Evolutionary conservation across 2,329 filamentous ascomycete species (phyloP).

Genomic region (Coleophoma cylindrospora): DNA sequence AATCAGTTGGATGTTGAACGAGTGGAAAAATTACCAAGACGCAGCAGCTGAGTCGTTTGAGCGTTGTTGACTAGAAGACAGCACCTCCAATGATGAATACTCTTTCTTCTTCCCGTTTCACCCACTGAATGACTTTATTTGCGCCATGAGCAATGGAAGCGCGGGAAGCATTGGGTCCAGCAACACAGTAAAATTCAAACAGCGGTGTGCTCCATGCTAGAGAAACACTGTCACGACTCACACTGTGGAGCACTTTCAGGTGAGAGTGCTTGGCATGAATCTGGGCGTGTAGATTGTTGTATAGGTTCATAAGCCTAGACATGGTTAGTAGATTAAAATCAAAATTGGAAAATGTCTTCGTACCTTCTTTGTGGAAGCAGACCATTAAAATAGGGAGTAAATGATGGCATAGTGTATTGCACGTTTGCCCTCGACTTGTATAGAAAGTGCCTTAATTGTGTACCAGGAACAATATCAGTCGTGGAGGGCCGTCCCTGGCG

Average conservation of each 20-base stretch:
- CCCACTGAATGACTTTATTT: slow-evolving; percentile 88
- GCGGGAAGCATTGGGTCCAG: slow-evolving; percentile 64
- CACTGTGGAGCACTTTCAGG: slow-evolving; percentile 79
- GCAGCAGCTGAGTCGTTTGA: not conserved
- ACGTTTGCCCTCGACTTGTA: slow-evolving; percentile 95
- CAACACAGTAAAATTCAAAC: slow-evolving; percentile 96
- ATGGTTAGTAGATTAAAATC: slow-evolving; percentile 6
- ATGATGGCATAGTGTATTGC: slow-evolving; percentile 89
- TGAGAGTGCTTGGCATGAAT: slow-evolving; percentile 82
- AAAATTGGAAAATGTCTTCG: slow-evolving; percentile 10
- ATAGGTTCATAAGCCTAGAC: slow-evolving; percentile 68
- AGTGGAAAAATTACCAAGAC: too few relatives aligned
- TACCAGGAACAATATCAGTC: slow-evolving; percentile 73
- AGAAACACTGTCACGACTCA: slow-evolving; percentile 69
- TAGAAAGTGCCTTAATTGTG: slow-evolving; percentile 81
- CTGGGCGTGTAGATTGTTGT: slow-evolving; percentile 77
- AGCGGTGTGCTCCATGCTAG: slow-evolving; percentile 87
- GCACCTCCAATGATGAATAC: slow-evolving; percentile 98
- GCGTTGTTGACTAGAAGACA: slow-evolving; percentile 47
- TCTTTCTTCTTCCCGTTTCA: slow-evolving; percentile 84
- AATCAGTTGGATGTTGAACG: too few relatives aligned
- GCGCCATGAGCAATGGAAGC: slow-evolving; percentile 74
- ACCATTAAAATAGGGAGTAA: slow-evolving; percentile 61
- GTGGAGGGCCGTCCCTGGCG: slow-evolving; percentile 65
- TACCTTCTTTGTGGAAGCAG: slow-evolving; percentile 59